Evolutionary conservation across 257 asterid genomes (phyloP).

Genomic region (Eucommia ulmoides): DNA sequence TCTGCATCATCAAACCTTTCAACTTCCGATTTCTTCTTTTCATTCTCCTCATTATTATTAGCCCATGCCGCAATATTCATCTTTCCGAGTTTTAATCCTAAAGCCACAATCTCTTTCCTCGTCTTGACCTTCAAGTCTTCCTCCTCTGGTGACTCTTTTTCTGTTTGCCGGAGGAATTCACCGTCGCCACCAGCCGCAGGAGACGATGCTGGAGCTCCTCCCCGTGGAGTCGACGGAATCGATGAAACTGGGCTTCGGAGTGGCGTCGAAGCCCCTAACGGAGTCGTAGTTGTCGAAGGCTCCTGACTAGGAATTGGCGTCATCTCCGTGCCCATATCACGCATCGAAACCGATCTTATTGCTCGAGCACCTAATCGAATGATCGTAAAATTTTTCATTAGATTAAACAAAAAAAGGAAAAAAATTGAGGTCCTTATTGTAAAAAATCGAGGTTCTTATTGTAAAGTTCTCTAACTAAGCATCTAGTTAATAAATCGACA

Average conservation of each 20-base stretch:
- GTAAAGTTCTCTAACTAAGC: not conserved
- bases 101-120: constrained; percentile 80
- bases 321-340: constrained; percentile 99
- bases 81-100: constrained; percentile 91
- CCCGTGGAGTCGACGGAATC: constrained; percentile 79
- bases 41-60: constrained; percentile 71
- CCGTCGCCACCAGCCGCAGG: constrained; percentile 25
- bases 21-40: constrained; percentile 23
- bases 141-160: constrained; percentile 58
- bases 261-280: constrained; percentile 76
- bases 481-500: not conserved
- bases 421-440: not conserved
- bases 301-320: constrained; percentile 98
- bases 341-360: constrained; percentile 90
- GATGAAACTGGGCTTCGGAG: constrained; percentile 86
- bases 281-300: constrained; percentile 90
- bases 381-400: not conserved
- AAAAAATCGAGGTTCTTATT: not conserved
- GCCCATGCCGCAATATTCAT: constrained; percentile 99
- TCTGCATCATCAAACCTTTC: constrained; percentile 28
- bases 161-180: constrained; percentile 16
- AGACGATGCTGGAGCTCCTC: constrained; percentile 61
- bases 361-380: constrained; percentile 29
- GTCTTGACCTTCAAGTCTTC: constrained; percentile 73
- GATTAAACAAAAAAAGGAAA: not conserved